Base-by-base conservation (phyloP, 495 filamentous ascomycete species). In the Baudoinia panamericana region DNA sequence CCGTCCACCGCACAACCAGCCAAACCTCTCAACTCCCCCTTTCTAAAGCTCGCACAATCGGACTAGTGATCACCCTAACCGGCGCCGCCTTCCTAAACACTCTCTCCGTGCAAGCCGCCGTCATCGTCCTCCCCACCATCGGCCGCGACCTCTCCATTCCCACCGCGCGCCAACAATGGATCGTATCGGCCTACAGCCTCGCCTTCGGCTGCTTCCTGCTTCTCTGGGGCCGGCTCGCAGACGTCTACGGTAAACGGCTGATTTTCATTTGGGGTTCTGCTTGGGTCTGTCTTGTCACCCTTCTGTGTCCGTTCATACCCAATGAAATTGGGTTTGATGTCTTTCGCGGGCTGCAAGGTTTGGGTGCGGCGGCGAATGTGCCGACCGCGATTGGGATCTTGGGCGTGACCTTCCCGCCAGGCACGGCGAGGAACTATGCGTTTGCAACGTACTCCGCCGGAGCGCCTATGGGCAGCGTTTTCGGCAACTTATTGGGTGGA, bases 341-440 rank as follows among this genome's bases (percentile, higher is more conserved):
- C 22, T 52, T 62, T n/a, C 40, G 59, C 28, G 59, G 53, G 3
- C 48, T 60, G 4, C 59, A 62, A 27, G 59, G 59, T 4, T 37
- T 62, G 7, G 57, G 59, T 2, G 53, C 51, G 0, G 59, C 57
- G 4, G 59, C 59, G 5, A 62, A 58, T 40, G 56, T 60, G 13
- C 59, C 59, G 11, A 47, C 73, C 4, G 75, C 74, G 1, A 75
- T 79, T 45, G 75, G 75, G 0, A 77, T 78, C 27, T 56, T 79
- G 3, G 74, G 72, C 0, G 64, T 69, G 4, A 75, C 70, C 0
- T 77, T 78, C 42, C 65, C 69, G 8, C 71, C 71, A 1, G 67
- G 74, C 0, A 71, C 71, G 46, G 73, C 72, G 10, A 76, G 75
- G 59, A 79, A 75, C 48, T 76, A 76, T 52, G 70, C 71, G 10